Conservation (phyloP, 306 rosid genomes). For the Fragaria vesca region DNA sequence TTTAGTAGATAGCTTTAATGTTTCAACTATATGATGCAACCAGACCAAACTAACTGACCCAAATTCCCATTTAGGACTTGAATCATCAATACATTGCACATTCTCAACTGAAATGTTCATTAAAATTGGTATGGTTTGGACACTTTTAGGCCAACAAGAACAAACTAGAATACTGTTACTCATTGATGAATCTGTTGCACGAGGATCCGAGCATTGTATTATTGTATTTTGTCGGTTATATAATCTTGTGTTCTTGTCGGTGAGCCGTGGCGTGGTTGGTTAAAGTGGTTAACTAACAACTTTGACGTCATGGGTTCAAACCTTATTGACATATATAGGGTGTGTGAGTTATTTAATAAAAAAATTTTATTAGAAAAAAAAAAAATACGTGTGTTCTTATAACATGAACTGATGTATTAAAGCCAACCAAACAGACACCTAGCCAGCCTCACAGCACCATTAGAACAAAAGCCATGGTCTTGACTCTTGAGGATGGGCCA, state of each 20-base stretch:
- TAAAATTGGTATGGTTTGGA: not conserved
- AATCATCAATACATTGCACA: not conserved
- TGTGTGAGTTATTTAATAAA: too few species aligned
- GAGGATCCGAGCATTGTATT: not conserved
- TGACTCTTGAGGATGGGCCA: constrained; percentile 33
- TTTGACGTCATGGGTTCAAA: too few species aligned
- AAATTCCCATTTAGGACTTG: not conserved
- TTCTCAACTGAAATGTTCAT: not conserved
- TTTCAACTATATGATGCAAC: not conserved
- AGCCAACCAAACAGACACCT: too few species aligned
- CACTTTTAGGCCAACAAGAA: not conserved
- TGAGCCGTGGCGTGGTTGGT: too few species aligned
- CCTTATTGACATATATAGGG: too few species aligned
- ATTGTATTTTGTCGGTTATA: not conserved
- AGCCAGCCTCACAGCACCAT: constrained; percentile 31
- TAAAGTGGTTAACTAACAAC: too few species aligned
- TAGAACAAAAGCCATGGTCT: constrained; percentile 24
- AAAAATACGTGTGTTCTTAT: not conserved
- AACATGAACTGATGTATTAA: not conserved
- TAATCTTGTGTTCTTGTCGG: too few species aligned
- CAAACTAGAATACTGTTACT: not conserved
- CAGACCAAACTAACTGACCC: not conserved
- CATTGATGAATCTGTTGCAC: not conserved
- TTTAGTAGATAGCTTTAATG: not conserved
- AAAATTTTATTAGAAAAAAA: too few species aligned